These are phyloP conservation scores for Podila verticillata DNA, from an alignment of 192 early-diverging fungal species.

Conservation along the genomic window DNA sequence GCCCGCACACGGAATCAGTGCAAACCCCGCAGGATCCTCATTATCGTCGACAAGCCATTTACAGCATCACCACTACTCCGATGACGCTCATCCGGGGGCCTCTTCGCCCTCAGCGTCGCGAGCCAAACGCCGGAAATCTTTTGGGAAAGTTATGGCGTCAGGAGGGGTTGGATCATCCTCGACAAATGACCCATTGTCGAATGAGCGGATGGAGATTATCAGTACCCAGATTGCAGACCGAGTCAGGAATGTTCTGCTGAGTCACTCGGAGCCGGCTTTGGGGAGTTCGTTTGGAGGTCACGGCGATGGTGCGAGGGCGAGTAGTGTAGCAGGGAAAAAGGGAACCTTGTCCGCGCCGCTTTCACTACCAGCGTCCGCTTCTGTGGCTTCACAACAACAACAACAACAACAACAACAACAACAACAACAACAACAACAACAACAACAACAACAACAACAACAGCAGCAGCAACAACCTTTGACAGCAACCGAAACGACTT, in stretches of 20 bases:
- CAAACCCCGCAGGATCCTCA: background rate
- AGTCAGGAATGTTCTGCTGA: constrained; percentile 35
- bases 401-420: no score
- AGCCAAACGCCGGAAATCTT: constrained; percentile 40
- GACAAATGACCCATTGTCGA: constrained; percentile 5
- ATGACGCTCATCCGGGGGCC: constrained; percentile 6
- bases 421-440: no score
- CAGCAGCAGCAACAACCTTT: no score
- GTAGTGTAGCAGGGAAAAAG: background rate
- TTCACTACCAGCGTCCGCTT: background rate
- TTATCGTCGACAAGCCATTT: background rate
- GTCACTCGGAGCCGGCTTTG: constrained; percentile 1
- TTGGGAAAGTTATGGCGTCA: constrained; percentile 28
- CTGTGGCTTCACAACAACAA: no score
- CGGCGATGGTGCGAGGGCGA: background rate
- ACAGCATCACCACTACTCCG: constrained; percentile 36
- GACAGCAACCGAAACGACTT: no score
- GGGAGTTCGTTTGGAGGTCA: background rate
- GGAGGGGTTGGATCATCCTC: constrained; percentile 17
- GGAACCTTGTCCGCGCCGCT: background rate
- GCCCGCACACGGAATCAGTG: background rate
- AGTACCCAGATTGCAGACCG: constrained; percentile 38
- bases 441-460: no score
- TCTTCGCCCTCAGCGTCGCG: constrained; percentile 28
- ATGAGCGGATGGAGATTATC: constrained; percentile 39